phyloP scores from a whole-genome alignment of 148 eudicot genomes.

The Silene latifolia region DNA sequence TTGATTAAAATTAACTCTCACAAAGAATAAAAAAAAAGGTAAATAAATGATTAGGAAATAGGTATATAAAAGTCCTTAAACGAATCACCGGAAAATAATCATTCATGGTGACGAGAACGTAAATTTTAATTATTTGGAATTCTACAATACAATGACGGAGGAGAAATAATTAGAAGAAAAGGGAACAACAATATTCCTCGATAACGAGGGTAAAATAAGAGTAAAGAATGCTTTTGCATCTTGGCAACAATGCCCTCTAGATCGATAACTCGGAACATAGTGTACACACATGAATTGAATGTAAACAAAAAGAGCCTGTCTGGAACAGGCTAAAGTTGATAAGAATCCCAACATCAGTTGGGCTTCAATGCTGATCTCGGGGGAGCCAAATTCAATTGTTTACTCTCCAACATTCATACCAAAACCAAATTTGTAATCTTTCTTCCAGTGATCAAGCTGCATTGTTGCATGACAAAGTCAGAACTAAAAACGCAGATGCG shows the following conservation, averaged over 20 bases:
- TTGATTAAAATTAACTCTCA: too few relatives aligned
- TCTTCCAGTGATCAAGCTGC: conserved; percentile 68
- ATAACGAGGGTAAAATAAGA: conserved; percentile 6
- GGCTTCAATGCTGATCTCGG: conserved; percentile 6
- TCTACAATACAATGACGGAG: conserved; percentile 19
- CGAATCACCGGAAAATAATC: not conserved
- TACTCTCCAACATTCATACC: conserved; percentile 68
- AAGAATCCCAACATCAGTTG: conserved; percentile 1
- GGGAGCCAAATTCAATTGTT: not conserved
- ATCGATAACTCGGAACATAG: conserved; percentile 7
- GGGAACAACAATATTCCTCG: conserved; percentile 10
- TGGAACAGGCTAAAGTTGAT: conserved; percentile 6
- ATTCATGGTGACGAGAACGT: not conserved
- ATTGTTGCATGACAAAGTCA: conserved; percentile 13
- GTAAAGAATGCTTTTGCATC: conserved; percentile 7
- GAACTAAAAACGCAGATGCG: not conserved
- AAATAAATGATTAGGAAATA: too few relatives aligned
- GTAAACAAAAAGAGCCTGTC: conserved; percentile 14
- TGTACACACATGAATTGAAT: conserved; percentile 16
- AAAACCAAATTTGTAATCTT: conserved; percentile 74
- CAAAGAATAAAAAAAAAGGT: too few relatives aligned
- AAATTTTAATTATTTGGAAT: conserved; percentile 5
- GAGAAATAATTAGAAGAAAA: not conserved
- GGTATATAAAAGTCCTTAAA: too few relatives aligned
- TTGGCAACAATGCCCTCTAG: conserved; percentile 19